These are phyloP conservation scores for Eremothecium sinecaudum DNA, from an alignment of 1,139 yeast genomes.

Conservation along the genomic window DNA sequence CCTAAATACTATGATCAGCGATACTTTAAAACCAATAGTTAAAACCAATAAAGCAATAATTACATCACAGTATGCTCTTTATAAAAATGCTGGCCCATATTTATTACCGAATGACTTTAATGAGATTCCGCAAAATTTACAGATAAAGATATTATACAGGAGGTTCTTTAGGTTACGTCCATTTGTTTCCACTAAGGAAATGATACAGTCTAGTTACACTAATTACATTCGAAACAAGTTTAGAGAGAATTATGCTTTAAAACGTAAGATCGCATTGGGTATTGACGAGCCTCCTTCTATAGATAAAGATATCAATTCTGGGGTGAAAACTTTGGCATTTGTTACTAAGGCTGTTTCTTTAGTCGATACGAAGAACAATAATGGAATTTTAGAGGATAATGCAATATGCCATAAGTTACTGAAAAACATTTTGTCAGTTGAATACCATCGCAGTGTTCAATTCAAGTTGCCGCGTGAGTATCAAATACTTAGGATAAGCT, in stretches of 20 bases:
- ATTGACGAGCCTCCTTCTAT: background rate
- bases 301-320: conserved; percentile 6
- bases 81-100: conserved; percentile 13
- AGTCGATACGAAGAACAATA: conserved; percentile 4
- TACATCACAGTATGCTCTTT: conserved; percentile 14
- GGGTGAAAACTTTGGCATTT: conserved; percentile 18
- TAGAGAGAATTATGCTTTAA: conserved; percentile 21
- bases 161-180: conserved; percentile 23
- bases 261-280: conserved; percentile 10
- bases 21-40: background rate
- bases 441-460: conserved; percentile 18
- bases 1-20: too few relatives aligned
- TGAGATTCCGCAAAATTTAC: conserved; percentile 8
- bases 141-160: conserved; percentile 18
- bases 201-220: conserved; percentile 21
- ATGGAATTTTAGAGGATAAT: conserved; percentile 12
- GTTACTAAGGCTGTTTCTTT: conserved; percentile 18
- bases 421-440: conserved; percentile 24
- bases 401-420: conserved; percentile 18
- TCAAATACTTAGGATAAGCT: background rate
- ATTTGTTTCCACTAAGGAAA: conserved; percentile 20
- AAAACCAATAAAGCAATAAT: conserved; percentile 19
- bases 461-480: background rate
- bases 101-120: conserved; percentile 9
- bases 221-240: conserved; percentile 26